Conservation (phyloP, 75 land plant species). For the Cunninghamia lanceolata region DNA sequence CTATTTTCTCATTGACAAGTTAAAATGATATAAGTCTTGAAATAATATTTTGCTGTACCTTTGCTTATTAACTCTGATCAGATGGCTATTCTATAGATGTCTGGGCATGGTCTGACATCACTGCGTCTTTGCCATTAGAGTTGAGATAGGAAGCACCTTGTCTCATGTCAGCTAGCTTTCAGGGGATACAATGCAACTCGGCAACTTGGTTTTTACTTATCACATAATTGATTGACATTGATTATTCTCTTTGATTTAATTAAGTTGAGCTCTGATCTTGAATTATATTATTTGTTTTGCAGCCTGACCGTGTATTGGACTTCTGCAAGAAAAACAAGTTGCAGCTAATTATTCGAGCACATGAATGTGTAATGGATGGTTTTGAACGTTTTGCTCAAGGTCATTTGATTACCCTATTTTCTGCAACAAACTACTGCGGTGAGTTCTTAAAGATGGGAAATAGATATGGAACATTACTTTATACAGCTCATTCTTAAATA, state of each 20-base stretch:
- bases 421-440: conserved; percentile 70
- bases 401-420: conserved; percentile 54
- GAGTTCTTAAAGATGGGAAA: background rate
- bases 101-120: background rate
- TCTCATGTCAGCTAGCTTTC: background rate
- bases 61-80: background rate
- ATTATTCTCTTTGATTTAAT: background rate
- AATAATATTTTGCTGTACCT: background rate
- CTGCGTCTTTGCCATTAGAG: background rate
- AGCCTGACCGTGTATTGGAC: conserved; percentile 60
- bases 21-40: background rate
- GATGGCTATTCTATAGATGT: background rate
- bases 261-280: background rate
- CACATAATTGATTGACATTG: background rate
- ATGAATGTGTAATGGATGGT: conserved; percentile 71
- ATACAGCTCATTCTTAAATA: background rate
- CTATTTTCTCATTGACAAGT: background rate
- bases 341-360: conserved; percentile 62
- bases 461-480: background rate
- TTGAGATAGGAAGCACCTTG: background rate
- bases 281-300: conserved; percentile 14
- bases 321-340: conserved; percentile 56
- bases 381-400: conserved; percentile 68
- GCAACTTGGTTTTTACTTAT: background rate
- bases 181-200: background rate